phyloP scores from a whole-genome alignment of 2,329 filamentous ascomycete species.

The Penicillium sp. region DNA sequence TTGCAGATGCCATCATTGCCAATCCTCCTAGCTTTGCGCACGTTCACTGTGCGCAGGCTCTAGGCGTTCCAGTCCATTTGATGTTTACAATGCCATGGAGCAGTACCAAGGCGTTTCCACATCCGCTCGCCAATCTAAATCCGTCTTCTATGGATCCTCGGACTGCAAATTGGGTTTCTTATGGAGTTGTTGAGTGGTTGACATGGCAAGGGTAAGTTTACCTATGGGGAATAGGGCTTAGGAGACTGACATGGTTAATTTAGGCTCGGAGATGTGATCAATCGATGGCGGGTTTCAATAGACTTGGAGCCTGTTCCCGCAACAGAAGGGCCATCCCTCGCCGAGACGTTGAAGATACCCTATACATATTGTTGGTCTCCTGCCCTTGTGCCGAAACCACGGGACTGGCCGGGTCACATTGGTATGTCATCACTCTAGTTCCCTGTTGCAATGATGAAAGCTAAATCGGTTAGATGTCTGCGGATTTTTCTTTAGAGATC shows the following conservation, averaged over 20 bases:
- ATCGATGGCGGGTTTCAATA: constrained; percentile 40
- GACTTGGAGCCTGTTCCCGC: constrained; percentile 40
- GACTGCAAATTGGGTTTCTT: constrained; percentile 43
- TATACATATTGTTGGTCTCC: constrained; percentile 49
- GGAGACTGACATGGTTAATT: not conserved
- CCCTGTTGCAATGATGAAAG: not conserved
- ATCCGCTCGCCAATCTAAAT: constrained; percentile 50
- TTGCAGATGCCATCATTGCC: constrained; percentile 56
- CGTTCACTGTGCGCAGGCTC: constrained; percentile 39
- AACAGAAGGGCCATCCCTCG: constrained; percentile 37
- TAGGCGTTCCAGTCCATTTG: constrained; percentile 51
- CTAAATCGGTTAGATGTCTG: constrained; percentile 32
- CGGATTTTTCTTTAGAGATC: constrained; percentile 46
- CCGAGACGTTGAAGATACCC: constrained; percentile 38
- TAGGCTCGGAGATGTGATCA: constrained; percentile 47
- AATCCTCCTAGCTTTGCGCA: constrained; percentile 55
- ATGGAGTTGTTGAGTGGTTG: constrained; percentile 47
- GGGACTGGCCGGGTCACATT: constrained; percentile 40
- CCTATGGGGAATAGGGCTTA: no score
- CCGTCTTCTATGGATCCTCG: constrained; percentile 14
- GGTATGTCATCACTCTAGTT: constrained; percentile 16
- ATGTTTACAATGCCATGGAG: constrained; percentile 55
- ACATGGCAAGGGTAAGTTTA: constrained; percentile 48
- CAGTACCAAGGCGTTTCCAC: constrained; percentile 44
- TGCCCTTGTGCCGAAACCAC: constrained; percentile 39